phyloP scores from a whole-genome alignment of 2,329 filamentous ascomycete species.

The Alternaria metachromatica region DNA sequence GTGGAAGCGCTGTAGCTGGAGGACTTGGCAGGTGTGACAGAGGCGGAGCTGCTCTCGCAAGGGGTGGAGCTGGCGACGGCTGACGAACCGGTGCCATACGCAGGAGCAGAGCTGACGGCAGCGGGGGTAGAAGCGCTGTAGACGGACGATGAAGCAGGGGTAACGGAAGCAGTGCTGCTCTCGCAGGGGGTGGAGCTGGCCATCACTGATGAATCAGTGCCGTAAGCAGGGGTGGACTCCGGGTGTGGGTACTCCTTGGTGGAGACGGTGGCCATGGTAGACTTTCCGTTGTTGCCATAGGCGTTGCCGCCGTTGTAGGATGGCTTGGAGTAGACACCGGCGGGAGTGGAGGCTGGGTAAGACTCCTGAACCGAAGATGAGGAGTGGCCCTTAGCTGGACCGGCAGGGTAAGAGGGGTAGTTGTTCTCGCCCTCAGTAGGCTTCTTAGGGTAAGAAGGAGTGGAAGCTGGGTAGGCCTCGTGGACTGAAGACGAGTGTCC shows the following conservation, averaged over 20 bases:
- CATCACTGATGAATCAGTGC: not conserved
- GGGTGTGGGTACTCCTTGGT: not conserved
- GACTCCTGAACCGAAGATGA: not conserved
- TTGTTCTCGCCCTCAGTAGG: not conserved
- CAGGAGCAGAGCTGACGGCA: not conserved
- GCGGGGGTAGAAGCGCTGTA: not conserved
- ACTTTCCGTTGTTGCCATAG: not conserved
- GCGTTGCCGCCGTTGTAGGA: slow-evolving; percentile 2
- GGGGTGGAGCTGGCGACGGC: slow-evolving; percentile 1
- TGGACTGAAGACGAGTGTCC: not conserved
- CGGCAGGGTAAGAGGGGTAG: slow-evolving; percentile 4
- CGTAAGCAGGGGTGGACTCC: not conserved
- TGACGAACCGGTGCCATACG: not conserved
- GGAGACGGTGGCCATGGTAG: slow-evolving; percentile 2
- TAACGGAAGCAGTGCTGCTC: not conserved
- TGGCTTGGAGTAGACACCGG: slow-evolving; percentile 3
- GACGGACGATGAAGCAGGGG: not conserved
- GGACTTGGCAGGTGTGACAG: not conserved
- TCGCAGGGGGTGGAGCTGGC: not conserved
- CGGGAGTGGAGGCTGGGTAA: not conserved
- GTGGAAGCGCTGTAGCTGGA: slow-evolving; percentile 2
- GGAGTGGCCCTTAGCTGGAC: not conserved
- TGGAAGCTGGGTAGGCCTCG: not conserved
- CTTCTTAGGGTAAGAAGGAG: not conserved
- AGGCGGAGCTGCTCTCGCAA: slow-evolving; percentile 9